A percentile compares a stretch with the other conserved stretches of the same genome.
Conservation (phyloP, 805 yeast genomes). For the Metschnikowia borealis region DNA sequence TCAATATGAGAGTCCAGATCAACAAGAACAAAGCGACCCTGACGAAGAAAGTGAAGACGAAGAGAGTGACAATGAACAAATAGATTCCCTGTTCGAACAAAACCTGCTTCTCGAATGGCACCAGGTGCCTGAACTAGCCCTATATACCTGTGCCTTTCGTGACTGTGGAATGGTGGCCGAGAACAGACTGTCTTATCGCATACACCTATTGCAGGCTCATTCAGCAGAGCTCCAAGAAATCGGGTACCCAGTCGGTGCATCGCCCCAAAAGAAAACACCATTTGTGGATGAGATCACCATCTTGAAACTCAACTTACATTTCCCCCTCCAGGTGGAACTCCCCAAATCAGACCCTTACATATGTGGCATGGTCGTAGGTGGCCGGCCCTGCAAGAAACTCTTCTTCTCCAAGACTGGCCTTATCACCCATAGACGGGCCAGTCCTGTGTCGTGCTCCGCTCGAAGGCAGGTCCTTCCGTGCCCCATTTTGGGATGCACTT, state of each 20-base stretch:
- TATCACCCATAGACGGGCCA: conserved; percentile 13
- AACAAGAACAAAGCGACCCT: background rate
- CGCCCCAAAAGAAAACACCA: background rate
- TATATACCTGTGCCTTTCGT: conserved; percentile 14
- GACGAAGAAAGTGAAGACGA: background rate
- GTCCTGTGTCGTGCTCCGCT: conserved; percentile 23
- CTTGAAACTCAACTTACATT: conserved; percentile 14
- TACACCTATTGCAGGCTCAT: conserved; percentile 12
- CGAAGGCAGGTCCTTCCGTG: conserved; percentile 32
- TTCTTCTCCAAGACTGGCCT: conserved; percentile 21
- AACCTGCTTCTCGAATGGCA: conserved; percentile 9
- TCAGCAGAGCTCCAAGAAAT: conserved; percentile 10
- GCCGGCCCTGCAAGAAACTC: conserved; percentile 9
- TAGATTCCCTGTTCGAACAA: conserved; percentile 7
- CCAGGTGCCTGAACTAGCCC: background rate
- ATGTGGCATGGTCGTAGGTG: conserved; percentile 1
- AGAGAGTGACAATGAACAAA: background rate
- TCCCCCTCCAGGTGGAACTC: conserved; percentile 11
- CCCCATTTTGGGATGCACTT: conserved; percentile 40
- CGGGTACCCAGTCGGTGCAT: conserved; percentile 15
- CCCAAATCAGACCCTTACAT: conserved; percentile 8
- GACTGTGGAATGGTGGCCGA: conserved; percentile 8
- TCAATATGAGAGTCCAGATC: too few relatives aligned
- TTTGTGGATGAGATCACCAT: conserved; percentile 10
- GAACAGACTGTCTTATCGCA: conserved; percentile 10